Base-by-base conservation (phyloP, 805 yeast genomes). In the Yarrowia sp. region DNA sequence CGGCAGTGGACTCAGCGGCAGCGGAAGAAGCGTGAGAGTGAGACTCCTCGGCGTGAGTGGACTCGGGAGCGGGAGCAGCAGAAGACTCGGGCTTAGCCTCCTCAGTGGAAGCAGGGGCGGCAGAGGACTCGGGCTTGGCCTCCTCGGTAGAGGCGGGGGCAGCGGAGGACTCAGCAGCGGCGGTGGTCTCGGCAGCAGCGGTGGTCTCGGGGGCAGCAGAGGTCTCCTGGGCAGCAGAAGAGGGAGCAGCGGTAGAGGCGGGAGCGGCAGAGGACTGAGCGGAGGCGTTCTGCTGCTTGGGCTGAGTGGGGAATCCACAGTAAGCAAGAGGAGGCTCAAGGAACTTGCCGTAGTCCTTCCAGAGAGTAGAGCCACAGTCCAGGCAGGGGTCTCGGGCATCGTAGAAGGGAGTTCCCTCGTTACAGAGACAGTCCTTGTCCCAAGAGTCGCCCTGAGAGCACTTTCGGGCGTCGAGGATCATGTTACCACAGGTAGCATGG, bases 401-500 rank as follows among this genome's bases (percentile, higher is more conserved):
- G 11, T 33, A 15, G 64, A 58, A 58, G 33, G 39, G 13, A 43
- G 51, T 43, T 9, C 51, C 51, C 28, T 14, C 9, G 42, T 33
- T 41, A 36, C 64, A 58, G 13, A 58, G 51, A 36, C 64, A 58
- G 51, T 18, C 33, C 64, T 58, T 35, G 43, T 43, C 43, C 15
- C 15, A 58, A n/a, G 50, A 43, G 35, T 44, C 42, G 17, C 64
- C 64, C 17, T 22, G 18, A 22, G 43, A 32, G 22, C 64, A 58
- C 50, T 43, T 44, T 58, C 64, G 64, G 35, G 64, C 41, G 35
- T 33, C 64, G 13, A 33, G 50, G 31, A 58, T 43, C 64, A 58
- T 42, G 35, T 4, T 36, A n/a, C 64, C 64, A n/a, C 64, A 58
- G 45, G 64, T 43, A n/a, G 64, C 50, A 13, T 58, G 64, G 51